Base-by-base conservation (phyloP, 1,284 basidiomycete genomes). In the Tylopilus orsonianus region DNA sequence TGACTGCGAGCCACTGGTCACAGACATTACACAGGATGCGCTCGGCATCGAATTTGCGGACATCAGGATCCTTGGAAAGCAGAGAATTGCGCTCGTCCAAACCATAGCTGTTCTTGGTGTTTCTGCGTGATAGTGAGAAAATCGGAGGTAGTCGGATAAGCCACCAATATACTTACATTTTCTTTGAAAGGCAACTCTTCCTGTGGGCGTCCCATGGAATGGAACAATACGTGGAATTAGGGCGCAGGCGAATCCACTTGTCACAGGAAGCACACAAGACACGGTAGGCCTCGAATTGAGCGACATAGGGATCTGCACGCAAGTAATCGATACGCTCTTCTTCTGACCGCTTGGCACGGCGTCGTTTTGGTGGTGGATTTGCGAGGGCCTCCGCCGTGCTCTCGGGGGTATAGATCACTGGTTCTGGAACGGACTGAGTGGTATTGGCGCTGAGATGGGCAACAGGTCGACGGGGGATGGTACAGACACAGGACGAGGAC, bases 191-290 rank as follows among this genome's bases (percentile, higher is more conserved):
- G 64, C 86, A 89, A 60, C 83, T 86, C 68, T 79, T 80, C 44
- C 86, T 71, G 60, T 90, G 87, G 9, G 85, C 87, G 58, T 89
- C 87, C 87, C 87, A 90, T 0, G 87, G 87, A 49, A 89, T 88
- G n/a, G 81, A 84, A 63, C 87, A 90, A 59, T 87, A 90, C 0
- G 87, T 88, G 45, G 85, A 88, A 64, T 90, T 90, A 35, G 86
- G 86, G 13, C 87, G 75, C 16, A 90, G 71, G 29, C 87, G 77
- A 55, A 90, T 89, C 87, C 87, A 90, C 62, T 87, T 88, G 65
- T 87, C 80, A 67, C 87, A 90, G 5, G 77, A 80, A 32, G 79
- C 82, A 65, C 87, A 90, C 5, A 88, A 74, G 26, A 90, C 86
- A 18, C 85, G 77, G 60, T 88, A 89, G 0, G 87, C 78, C 66